Base-by-base conservation (phyloP, 2,329 filamentous ascomycete species). In the Fusarium phyllophilum region DNA sequence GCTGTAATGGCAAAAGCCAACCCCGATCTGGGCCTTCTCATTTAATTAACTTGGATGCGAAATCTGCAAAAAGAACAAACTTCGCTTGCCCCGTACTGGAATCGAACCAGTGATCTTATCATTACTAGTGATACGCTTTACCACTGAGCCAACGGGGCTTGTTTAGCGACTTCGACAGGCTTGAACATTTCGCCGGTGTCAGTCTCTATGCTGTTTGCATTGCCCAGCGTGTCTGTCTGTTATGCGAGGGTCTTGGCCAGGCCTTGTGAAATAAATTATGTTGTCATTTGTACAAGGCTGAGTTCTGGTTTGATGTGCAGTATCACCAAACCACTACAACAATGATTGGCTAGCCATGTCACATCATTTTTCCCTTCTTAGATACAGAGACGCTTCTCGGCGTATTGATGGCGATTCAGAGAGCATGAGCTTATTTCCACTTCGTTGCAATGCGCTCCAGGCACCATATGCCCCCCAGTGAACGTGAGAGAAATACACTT, bases 111-210 rank as follows among this genome's bases (percentile, higher is more conserved):
- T 52, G 49, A 52, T 52, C 49, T 52, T 52, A 52, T 52, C 49
- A 52, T 52, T 52, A 52, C 49, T 52, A 52, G 49, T 52, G 49
- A 52, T 52, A 52, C 49, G 49, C 49, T 52, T 52, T 52, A 52
- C 49, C 49, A 52, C 49, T 52, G 49, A 52, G 49, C 49, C 49
- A 52, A 52, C 49, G 49, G 49, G 49, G 49, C 49, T 36, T 52
- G 1, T 51, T 34, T 24, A 51, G 48, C 31, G 22, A 33, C 5
- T n/a, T 33, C 0, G 6, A 22, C 6, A 22, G 3, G 26, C 20
- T 49, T 31, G 14, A 0, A 8, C 3, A 31, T 4, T 48, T 1
- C 0, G 6, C 6, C 6, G 4, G 10, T 24, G 0, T 24, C 2
- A 0, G 10, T 24, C 10, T 12, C 2, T 44, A 44, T 44, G 6